Evolutionary conservation across 164 flowering plant genomes (phyloP).

Genomic region (Magnolia changhungtana): DNA sequence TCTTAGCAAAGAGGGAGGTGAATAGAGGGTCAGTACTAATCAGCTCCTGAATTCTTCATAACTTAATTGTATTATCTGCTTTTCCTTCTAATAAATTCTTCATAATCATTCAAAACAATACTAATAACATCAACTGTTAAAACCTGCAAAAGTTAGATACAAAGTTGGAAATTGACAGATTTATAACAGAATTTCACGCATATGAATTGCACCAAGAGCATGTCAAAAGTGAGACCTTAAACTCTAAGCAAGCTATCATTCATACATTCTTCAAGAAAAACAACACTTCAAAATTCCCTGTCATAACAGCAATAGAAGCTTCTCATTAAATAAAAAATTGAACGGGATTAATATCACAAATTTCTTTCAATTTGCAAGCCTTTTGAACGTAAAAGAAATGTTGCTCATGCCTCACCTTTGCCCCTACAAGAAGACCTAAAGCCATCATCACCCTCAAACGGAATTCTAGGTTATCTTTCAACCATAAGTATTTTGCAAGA

Average conservation of each 20-base stretch:
- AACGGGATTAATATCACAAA: background rate
- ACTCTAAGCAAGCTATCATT: background rate
- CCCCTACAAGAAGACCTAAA: conserved; percentile 72
- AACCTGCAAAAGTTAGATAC: too few relatives aligned
- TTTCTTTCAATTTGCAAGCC: background rate
- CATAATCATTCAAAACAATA: too few relatives aligned
- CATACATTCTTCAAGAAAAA: too few relatives aligned
- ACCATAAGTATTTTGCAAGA: conserved; percentile 82
- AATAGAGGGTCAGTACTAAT: too few relatives aligned
- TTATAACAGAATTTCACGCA: too few relatives aligned
- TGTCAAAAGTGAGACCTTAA: background rate
- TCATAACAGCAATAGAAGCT: background rate
- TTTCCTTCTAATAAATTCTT: too few relatives aligned
- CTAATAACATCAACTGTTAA: too few relatives aligned
- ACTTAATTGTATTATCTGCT: too few relatives aligned
- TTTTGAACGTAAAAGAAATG: background rate
- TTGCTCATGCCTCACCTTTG: conserved; percentile 48
- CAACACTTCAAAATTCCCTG: background rate
- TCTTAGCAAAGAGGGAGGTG: too few relatives aligned
- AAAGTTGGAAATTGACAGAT: too few relatives aligned
- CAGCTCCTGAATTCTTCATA: too few relatives aligned
- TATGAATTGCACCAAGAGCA: background rate
- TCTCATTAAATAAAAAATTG: background rate
- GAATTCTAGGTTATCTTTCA: conserved; percentile 80
- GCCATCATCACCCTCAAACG: conserved; percentile 71